Base-by-base conservation (phyloP, 208 protist genomes). In the Trypanosoma lewisi region DNA sequence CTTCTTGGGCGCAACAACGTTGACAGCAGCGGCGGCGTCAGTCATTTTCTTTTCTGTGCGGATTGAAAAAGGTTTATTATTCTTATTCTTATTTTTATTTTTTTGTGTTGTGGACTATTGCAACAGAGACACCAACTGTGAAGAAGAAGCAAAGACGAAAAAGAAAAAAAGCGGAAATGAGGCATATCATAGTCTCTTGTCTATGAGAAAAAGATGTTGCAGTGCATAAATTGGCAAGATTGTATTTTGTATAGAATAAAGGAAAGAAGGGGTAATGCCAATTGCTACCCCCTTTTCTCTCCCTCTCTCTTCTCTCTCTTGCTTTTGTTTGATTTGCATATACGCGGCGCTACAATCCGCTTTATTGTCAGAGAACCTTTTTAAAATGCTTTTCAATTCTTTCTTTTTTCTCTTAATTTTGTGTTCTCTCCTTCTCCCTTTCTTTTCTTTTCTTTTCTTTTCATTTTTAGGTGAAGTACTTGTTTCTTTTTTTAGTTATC, bases 401-500 rank as follows among this genome's bases (percentile, higher is more conserved):
- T 44, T 17, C 19, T 44, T 44, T 44, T 44, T 44, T 44, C 14
- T 3, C 14, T 14, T 44, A 19, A 19, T 17, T 44, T 44, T 5
- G 14, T n/a, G 39, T 44, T 44, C 11, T 9, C 19, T 44, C n/a
- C n/a, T n/a, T n/a, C n/a, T n/a, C n/a, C n/a, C n/a, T 44, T 44
- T 17, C 19, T 44, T 3, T 44, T 14, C 19, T 3, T 17, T 44
- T 44, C 19, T 44, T 14, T 17, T 17, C 39, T 44, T 44, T 44
- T 14, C 14, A 4, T 44, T 44, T 9, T 5, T 17, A 19, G 14
- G 8, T 17, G 14, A 17, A 48, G n/a, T 3, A 0, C 4, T 63
- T 48, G 2, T 25, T 51, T 60, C n/a, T 36, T 51, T 49, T 57
- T 41, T 57, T 56, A 63, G 16, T 48, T 81, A 69, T 82, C 83